Evolutionary conservation across 192 early-diverging fungal genomes (phyloP).

Genomic region (Umbelopsis sp.): DNA sequence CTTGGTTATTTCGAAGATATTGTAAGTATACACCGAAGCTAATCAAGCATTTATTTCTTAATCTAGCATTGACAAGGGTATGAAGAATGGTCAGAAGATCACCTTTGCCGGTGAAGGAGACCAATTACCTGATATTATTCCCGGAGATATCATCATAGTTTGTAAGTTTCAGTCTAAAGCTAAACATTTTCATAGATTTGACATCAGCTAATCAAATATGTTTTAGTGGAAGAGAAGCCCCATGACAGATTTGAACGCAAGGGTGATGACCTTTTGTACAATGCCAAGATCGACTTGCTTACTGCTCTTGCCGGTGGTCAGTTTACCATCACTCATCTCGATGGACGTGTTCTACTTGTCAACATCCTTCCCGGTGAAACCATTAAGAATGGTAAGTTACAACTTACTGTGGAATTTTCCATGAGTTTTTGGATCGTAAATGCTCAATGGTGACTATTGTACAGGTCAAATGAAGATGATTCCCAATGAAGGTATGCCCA

Average conservation of each 20-base stretch:
- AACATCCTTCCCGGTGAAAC: conserved; percentile 92
- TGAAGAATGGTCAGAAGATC: conserved; percentile 95
- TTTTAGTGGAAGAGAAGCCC: conserved; percentile 82
- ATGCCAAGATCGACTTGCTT: conserved; percentile 92
- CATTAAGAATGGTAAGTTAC: conserved; percentile 79
- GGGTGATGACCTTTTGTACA: conserved; percentile 89
- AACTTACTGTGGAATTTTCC: neutral
- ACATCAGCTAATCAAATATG: neutral
- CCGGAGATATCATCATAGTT: conserved; percentile 98
- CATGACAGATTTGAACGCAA: conserved; percentile 93
- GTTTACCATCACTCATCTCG: conserved; percentile 90
- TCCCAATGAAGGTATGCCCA: conserved; percentile 94
- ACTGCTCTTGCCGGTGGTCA: conserved; percentile 96
- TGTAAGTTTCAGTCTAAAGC: neutral
- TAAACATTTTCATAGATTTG: too few relatives aligned
- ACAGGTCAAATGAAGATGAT: conserved; percentile 81
- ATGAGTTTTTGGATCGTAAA: neutral
- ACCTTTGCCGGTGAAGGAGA: conserved; percentile 95
- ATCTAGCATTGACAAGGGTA: conserved; percentile 89
- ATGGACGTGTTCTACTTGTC: conserved; percentile 88
- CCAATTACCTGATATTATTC: conserved; percentile 89
- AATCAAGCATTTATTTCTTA: neutral
- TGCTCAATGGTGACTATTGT: neutral
- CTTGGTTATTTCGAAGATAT: neutral
- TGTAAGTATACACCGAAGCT: neutral